These are phyloP conservation scores for Penicillium corylophilum DNA, from an alignment of 2,329 filamentous ascomycete species.

Conservation along the genomic window DNA sequence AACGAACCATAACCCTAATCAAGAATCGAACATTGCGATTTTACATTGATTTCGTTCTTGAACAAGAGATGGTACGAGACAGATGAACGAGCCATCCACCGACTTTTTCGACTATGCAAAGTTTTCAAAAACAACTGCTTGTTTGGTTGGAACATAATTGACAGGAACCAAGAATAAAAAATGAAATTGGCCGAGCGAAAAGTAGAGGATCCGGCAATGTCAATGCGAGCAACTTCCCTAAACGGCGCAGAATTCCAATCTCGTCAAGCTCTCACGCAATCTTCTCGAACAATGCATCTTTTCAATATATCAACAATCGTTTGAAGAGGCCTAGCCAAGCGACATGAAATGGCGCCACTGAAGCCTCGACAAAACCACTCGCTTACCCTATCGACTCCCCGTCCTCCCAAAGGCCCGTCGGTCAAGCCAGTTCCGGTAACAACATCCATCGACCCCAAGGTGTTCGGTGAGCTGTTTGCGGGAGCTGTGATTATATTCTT, in stretches of 20 bases:
- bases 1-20: too few relatives aligned
- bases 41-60: too few relatives aligned
- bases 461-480: constrained; percentile 35
- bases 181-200: not conserved
- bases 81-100: too few relatives aligned
- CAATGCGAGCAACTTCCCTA: not conserved
- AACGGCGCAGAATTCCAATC: not conserved
- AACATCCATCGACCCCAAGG: constrained; percentile 29
- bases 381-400: constrained; percentile 25
- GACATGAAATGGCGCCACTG: constrained; percentile 31
- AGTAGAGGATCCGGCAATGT: not conserved
- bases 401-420: constrained; percentile 23
- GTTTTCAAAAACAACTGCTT: too few relatives aligned
- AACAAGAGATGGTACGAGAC: too few relatives aligned
- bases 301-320: not conserved
- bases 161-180: not conserved
- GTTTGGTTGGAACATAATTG: not conserved
- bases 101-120: too few relatives aligned
- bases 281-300: not conserved
- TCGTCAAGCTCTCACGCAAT: not conserved
- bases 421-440: constrained; percentile 17
- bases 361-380: constrained; percentile 24
- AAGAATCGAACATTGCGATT: too few relatives aligned
- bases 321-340: not conserved
- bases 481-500: constrained; percentile 41